Conservation (phyloP, 2,329 filamentous ascomycete species). For the Bimuria novae-zelandiae region DNA sequence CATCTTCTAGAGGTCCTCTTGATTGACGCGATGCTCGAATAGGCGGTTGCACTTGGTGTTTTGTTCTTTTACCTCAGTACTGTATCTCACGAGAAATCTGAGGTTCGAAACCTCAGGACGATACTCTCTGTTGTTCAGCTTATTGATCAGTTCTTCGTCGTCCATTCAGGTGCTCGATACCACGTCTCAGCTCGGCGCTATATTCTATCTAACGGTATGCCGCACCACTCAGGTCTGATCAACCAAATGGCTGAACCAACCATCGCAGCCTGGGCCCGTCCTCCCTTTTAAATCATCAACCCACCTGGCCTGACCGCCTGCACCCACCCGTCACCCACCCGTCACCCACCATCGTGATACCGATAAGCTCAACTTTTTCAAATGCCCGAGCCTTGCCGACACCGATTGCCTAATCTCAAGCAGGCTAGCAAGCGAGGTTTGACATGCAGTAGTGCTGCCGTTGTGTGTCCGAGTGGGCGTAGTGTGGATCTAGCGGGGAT, state of each 20-base stretch:
- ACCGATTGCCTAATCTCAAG: neutral
- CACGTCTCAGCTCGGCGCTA: neutral
- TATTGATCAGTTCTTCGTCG: neutral
- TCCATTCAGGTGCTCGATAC: slow-evolving; percentile 7
- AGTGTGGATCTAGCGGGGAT: slow-evolving; percentile 3
- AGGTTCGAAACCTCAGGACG: too few species aligned
- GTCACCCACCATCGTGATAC: slow-evolving; percentile 3
- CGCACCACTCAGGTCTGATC: too few species aligned
- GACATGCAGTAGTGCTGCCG: slow-evolving; percentile 1
- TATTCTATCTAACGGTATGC: too few species aligned
- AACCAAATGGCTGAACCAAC: too few species aligned
- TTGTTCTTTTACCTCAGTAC: too few species aligned
- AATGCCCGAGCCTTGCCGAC: neutral
- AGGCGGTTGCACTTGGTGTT: neutral
- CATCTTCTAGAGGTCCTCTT: too few species aligned
- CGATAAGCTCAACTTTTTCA: slow-evolving; percentile 8
- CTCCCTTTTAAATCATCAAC: neutral
- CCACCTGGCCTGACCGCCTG: neutral
- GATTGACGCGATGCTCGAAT: too few species aligned
- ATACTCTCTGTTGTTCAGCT: neutral
- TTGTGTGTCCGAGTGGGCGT: neutral
- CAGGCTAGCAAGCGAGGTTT: neutral
- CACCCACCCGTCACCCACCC: neutral
- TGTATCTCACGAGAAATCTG: too few species aligned
- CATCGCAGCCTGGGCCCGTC: too few species aligned